phyloP scores from a whole-genome alignment of 176 grass and related monocot genomes.

The Triticum urartu region DNA sequence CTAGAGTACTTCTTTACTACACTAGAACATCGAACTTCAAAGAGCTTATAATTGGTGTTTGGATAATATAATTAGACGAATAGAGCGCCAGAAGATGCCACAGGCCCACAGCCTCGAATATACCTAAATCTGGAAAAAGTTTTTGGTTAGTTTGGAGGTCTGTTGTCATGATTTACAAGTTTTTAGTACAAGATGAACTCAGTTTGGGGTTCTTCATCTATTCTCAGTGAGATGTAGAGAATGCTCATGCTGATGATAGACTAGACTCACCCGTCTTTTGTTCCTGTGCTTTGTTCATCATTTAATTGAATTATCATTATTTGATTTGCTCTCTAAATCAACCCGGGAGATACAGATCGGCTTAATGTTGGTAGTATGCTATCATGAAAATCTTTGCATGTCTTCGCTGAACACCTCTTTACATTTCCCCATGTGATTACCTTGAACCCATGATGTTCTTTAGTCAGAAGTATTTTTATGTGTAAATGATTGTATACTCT shows the following conservation, averaged over 20 bases:
- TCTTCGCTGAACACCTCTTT: neutral
- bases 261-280: neutral
- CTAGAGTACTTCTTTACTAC: neutral
- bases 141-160: neutral
- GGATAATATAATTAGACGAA: neutral
- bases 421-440: neutral
- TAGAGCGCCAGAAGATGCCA: neutral
- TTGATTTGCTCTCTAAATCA: neutral
- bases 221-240: neutral
- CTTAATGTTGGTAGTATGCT: neutral
- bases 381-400: neutral
- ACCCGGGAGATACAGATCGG: neutral
- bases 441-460: neutral
- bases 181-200: neutral
- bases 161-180: neutral
- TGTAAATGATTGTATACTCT: neutral
- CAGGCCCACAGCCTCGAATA: neutral
- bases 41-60: neutral
- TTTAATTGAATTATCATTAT: neutral
- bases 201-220: neutral
- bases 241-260: neutral
- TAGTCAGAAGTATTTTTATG: neutral
- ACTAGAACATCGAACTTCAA: neutral
- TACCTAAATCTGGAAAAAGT: neutral
- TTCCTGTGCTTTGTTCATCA: neutral